phyloP scores from a whole-genome alignment of 2,329 filamentous ascomycete genomes.

The Mariannaea elegans region DNA sequence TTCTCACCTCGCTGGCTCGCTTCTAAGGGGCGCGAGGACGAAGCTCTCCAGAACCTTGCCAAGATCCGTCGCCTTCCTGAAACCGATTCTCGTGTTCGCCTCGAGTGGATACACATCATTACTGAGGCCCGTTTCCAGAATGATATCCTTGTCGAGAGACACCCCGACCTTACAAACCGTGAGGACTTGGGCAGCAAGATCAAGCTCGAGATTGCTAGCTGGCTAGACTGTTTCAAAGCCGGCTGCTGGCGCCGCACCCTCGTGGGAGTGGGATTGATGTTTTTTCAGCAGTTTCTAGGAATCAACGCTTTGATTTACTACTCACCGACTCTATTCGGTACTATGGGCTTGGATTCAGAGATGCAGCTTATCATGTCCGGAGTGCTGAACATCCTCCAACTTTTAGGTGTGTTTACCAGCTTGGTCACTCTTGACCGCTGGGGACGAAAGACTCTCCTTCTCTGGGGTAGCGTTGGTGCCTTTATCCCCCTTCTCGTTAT shows the following conservation, averaged over 20 bases:
- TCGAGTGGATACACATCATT: constrained; percentile 25
- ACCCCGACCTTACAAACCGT: not conserved
- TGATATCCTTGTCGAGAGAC: not conserved
- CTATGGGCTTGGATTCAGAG: constrained; percentile 12
- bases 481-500: constrained; percentile 11
- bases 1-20: too few species aligned
- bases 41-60: constrained; percentile 8
- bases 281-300: constrained; percentile 22
- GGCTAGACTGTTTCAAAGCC: constrained; percentile 7
- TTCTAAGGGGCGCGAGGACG: constrained; percentile 8
- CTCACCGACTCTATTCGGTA: constrained; percentile 1
- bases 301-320: constrained; percentile 18
- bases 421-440: constrained; percentile 14
- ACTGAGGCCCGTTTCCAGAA: constrained; percentile 11
- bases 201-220: constrained; percentile 10
- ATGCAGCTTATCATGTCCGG: constrained; percentile 19
- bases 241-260: constrained; percentile 14
- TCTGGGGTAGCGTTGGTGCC: constrained; percentile 6
- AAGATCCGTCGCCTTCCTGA: constrained; percentile 30
- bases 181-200: not conserved
- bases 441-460: constrained; percentile 1
- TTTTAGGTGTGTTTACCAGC: constrained; percentile 9
- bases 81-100: constrained; percentile 27
- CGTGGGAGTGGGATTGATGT: constrained; percentile 15
- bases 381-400: constrained; percentile 14